Base-by-base conservation (phyloP, 345 rosid species). In the Abelmoschus esculentus region DNA sequence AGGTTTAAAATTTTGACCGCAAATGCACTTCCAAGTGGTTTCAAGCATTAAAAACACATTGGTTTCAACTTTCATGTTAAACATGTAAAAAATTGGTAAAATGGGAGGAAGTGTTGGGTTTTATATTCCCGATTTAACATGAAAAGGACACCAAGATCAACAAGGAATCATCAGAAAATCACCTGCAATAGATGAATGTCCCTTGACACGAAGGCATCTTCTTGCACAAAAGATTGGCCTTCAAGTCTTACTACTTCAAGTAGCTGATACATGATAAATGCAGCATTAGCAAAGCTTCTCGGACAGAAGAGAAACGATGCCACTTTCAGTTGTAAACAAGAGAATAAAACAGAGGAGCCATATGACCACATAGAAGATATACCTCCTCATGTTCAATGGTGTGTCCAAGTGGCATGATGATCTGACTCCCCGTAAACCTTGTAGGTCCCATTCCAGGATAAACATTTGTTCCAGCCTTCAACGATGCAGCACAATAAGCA, bases 361-460 rank as follows among this genome's bases (percentile, higher is more conserved):
- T 14, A 61, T 44, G 26, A 68, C 14, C 42, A 14, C 49, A 44
- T 13, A 61, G 69, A 31, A 66, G 57, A 34, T 31, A 2, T 77
- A 90, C 99, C 89, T 96, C 99, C 80, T 92, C 99, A 0, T 92
- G 97, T 75, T 96, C 99, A 61, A 96, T 87, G 0, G 99, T 96
- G 79, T 90, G 97, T 47, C 97, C 99, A 34, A 96, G 88, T 8
- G 98, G 99, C 97, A 92, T 92, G 73, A 90, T 90, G 49, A 86
- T 86, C 69, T 92, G 99, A 78, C 95, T 96, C 57, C 98, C 98
- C 0, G 97, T 92, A 76, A 96, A 96, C 81, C 95, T 87, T 0
- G 93, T 90, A 26, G 99, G 91, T 73, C 99, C 90, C 95, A 89
- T 86, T 61, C 89, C 95, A 0, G 92, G 97, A 84, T 81, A 90